A percentile compares a stretch with the other conserved stretches of the same genome.
Conservation (phyloP, 108 stramenopile species). For the Skeletonema costatum region DNA sequence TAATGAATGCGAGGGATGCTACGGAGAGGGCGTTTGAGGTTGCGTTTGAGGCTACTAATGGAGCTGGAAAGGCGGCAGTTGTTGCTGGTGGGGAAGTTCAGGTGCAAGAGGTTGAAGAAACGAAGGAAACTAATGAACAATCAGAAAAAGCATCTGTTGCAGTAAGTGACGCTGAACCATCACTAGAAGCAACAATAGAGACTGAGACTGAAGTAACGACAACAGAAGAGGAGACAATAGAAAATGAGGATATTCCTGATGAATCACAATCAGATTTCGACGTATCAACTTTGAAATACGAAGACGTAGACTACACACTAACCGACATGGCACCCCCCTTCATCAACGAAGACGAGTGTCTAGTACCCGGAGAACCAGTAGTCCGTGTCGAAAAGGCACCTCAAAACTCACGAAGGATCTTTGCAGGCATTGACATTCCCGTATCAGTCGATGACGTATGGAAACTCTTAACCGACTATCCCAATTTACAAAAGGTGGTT, state of each 20-base stretch:
- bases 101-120: slow-evolving; percentile 27
- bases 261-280: slow-evolving; percentile 25
- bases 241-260: not conserved
- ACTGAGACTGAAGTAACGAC: not conserved
- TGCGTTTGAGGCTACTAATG: slow-evolving; percentile 43
- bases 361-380: slow-evolving; percentile 85
- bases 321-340: slow-evolving; percentile 84
- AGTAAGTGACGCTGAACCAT: slow-evolving; percentile 25
- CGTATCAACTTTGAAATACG: slow-evolving; percentile 59
- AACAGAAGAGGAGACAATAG: not conserved
- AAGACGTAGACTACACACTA: slow-evolving; percentile 72
- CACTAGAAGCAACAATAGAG: not conserved
- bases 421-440: slow-evolving; percentile 89
- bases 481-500: slow-evolving; percentile 75
- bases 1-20: not conserved
- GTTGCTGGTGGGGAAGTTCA: slow-evolving; percentile 16
- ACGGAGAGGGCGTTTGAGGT: slow-evolving; percentile 26
- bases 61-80: slow-evolving; percentile 26
- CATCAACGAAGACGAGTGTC: slow-evolving; percentile 78
- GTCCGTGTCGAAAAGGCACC: slow-evolving; percentile 89
- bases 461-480: slow-evolving; percentile 83
- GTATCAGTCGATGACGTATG: slow-evolving; percentile 82
- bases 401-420: slow-evolving; percentile 87
- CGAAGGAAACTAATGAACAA: not conserved
- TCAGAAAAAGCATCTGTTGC: not conserved